Base-by-base conservation (phyloP, 495 filamentous ascomycete species). In the Penicillium ucsense region DNA sequence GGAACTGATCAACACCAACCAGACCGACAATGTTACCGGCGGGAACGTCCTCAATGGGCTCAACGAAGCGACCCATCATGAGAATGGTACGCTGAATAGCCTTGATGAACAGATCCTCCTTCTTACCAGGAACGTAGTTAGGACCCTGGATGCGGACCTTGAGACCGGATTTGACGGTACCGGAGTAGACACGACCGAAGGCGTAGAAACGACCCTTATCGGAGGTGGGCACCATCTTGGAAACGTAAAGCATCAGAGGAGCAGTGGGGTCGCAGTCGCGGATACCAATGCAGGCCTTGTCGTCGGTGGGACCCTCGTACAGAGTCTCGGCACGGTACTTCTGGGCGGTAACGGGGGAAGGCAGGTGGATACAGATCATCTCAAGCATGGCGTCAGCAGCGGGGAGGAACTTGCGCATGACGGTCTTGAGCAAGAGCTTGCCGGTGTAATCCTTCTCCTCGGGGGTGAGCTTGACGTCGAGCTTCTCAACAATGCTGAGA, bases 181-280 rank as follows among this genome's bases (percentile, higher is more conserved):
- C 92, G 54, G 94, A 73, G 82, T 97, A 99, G 72, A 99, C 92
- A 89, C 92, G 94, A 74, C 92, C 92, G 78, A 99, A 99, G 71
- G 92, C 92, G 77, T 95, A 99, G 88, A 99, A 99, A 77, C 92
- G 91, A 73, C 92, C 94, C 83, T 96, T 97, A 67, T 99, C 92
- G 64, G 89, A 91, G 53, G 92, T 97, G 62, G 92, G 92, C 57
- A 99, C 94, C 92, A 99, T 99, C 85, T 99, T 99, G 65, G 92
- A 99, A 72, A 99, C 90, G 82, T 99, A 99, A 53, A 97, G 79
- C 92, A 99, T 99, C 69, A 99, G 92, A 61, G 90, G 88, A 63
- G 81, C 92, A 78, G 92, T 95, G 72, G 90, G 78, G 70, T 97
- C 85, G 76, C 92, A 97, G 79, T 96, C 90, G 43, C 90, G 88